Evolutionary conservation across 1,284 basidiomycete genomes (phyloP).

Genomic region (Thecaphora frezii): DNA sequence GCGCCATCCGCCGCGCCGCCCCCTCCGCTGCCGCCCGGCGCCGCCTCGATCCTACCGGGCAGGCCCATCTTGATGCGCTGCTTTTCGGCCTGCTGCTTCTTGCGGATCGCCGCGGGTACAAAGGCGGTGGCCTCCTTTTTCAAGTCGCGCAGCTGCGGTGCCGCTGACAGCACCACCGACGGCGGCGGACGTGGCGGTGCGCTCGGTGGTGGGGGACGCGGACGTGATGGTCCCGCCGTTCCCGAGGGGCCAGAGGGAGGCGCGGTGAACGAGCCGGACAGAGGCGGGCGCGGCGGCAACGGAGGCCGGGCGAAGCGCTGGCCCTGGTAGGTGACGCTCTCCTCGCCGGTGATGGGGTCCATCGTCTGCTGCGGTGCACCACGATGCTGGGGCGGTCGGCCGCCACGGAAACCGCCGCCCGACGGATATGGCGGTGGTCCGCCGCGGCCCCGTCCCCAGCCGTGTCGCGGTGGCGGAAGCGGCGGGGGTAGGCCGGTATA

Average conservation of each 20-base stretch:
- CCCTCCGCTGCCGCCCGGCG: conserved; percentile 17
- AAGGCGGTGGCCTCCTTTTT: conserved; percentile 54
- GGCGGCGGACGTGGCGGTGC: conserved; percentile 7
- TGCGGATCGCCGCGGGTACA: conserved; percentile 49
- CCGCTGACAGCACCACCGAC: conserved; percentile 40
- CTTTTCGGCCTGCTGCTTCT: conserved; percentile 39
- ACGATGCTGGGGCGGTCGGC: background rate
- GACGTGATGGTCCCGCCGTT: conserved; percentile 9
- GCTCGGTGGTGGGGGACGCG: conserved; percentile 17
- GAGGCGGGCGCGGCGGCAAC: background rate
- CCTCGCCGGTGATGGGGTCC: no score
- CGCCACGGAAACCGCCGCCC: background rate
- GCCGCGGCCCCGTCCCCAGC: no score
- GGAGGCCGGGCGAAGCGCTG: no score
- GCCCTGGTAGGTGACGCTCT: no score
- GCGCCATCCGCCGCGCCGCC: conserved; percentile 8
- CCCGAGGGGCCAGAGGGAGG: no score
- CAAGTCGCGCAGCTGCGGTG: conserved; percentile 54
- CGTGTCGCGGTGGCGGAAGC: background rate
- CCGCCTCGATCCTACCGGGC: conserved; percentile 38
- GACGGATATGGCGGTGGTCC: no score
- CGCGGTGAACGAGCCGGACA: no score
- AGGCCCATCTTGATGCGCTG: conserved; percentile 37
- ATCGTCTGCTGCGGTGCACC: no score
- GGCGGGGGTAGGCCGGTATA: background rate